Evolutionary conservation across 305 asterid species (phyloP).

Genomic region (Petunia hybrid): DNA sequence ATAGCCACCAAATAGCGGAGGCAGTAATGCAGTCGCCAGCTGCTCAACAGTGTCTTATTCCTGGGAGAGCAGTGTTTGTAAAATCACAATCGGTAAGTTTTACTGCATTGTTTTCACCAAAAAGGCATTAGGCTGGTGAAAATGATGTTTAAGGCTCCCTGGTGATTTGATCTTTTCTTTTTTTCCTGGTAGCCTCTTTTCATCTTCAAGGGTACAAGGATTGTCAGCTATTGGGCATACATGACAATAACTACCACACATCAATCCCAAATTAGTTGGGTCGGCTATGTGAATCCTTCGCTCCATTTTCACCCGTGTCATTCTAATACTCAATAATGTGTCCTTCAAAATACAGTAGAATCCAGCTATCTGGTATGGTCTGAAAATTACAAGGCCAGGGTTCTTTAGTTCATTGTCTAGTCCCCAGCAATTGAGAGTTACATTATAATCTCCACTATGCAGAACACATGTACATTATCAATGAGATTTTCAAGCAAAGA

Average conservation of each 20-base stretch:
- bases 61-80: conserved; percentile 92
- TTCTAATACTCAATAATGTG: neutral
- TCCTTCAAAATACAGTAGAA: conserved; percentile 11
- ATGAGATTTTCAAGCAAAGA: neutral
- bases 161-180: neutral
- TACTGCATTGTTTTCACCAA: conserved; percentile 20
- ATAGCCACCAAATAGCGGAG: conserved; percentile 58
- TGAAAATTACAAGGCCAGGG: conserved; percentile 26
- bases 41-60: conserved; percentile 68
- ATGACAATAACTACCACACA: neutral
- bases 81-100: conserved; percentile 79
- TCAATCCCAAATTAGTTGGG: conserved; percentile 12
- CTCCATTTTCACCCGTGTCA: conserved; percentile 12
- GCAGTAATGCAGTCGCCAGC: conserved; percentile 79
- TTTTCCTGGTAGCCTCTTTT: conserved; percentile 5
- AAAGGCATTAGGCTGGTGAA: conserved; percentile 10
- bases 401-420: conserved; percentile 13
- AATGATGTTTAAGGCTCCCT: neutral
- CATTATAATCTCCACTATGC: neutral
- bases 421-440: conserved; percentile 2
- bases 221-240: conserved; percentile 19
- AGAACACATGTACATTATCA: conserved; percentile 4
- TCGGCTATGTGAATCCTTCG: neutral
- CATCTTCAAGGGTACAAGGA: conserved; percentile 9
- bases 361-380: conserved; percentile 26